Percentiles rank a stretch among this genome's conserved stretches.
Conservation (phyloP, 1,139 yeast species). For the Taphrina pruni region DNA sequence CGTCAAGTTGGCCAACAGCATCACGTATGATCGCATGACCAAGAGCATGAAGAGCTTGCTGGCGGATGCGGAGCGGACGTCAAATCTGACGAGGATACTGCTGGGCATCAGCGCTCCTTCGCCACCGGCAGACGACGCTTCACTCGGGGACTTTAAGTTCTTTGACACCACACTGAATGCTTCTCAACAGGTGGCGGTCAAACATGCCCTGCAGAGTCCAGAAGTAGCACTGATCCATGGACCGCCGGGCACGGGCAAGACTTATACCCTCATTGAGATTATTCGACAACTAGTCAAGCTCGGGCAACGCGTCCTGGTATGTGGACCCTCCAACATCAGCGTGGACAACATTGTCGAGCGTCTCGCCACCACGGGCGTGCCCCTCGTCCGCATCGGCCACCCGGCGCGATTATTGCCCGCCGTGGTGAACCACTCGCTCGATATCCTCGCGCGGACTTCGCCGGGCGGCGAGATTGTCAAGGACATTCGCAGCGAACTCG, state of each 20-base stretch:
- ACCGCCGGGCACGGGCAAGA: slow-evolving; percentile 83
- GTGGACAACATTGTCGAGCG: slow-evolving; percentile 86
- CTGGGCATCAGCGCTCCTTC: slow-evolving; percentile 48
- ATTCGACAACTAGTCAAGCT: slow-evolving; percentile 71
- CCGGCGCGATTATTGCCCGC: slow-evolving; percentile 79
- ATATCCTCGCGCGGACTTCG: slow-evolving; percentile 67
- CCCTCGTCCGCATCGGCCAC: slow-evolving; percentile 81
- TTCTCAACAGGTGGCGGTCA: slow-evolving; percentile 74
- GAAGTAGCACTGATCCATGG: slow-evolving; percentile 70
- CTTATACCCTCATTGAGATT: slow-evolving; percentile 84
- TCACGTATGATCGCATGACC: slow-evolving; percentile 68
- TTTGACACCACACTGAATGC: slow-evolving; percentile 64
- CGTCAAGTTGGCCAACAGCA: slow-evolving; percentile 53
- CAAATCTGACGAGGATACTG: slow-evolving; percentile 48
- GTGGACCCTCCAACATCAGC: slow-evolving; percentile 96
- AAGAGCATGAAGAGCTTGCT: slow-evolving; percentile 73
- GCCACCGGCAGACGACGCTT: slow-evolving; percentile 22
- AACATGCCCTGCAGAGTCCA: slow-evolving; percentile 57
- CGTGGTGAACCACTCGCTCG: slow-evolving; percentile 76
- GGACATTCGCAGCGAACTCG: slow-evolving; percentile 76
- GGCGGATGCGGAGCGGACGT: slow-evolving; percentile 52
- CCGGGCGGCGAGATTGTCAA: slow-evolving; percentile 67
- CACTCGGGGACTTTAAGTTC: slow-evolving; percentile 51
- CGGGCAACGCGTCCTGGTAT: slow-evolving; percentile 76
- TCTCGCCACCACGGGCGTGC: slow-evolving; percentile 59